Conservation (phyloP, 495 filamentous ascomycete genomes). For the Gamarada debralockiae region DNA sequence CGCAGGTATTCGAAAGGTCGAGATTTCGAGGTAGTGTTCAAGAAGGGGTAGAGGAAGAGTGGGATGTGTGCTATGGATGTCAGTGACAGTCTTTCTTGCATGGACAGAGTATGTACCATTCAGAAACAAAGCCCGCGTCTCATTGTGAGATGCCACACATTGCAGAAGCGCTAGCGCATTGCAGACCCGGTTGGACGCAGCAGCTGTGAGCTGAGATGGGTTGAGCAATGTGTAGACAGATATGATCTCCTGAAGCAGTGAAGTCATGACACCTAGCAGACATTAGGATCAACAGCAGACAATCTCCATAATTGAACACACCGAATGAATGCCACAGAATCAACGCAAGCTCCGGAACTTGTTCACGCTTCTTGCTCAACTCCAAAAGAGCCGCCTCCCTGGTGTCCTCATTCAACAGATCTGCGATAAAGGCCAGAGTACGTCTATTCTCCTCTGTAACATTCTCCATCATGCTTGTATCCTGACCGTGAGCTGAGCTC, state of each 20-base stretch:
- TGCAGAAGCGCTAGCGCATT: conserved; percentile 96
- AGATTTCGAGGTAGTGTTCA: conserved; percentile 98
- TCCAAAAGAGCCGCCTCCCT: conserved; percentile 91
- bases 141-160: conserved; percentile 96
- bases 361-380: conserved; percentile 97
- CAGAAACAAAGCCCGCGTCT: conserved; percentile 88
- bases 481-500: conserved; percentile 20
- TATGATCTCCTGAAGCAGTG: conserved; percentile 95
- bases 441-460: conserved; percentile 91
- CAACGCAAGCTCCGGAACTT: conserved; percentile 92
- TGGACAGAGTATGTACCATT: conserved; percentile 57
- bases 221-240: conserved; percentile 96
- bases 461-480: conserved; percentile 44
- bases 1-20: conserved; percentile 97
- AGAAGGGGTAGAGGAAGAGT: conserved; percentile 95
- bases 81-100: conserved; percentile 10
- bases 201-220: conserved; percentile 93
- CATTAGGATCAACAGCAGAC: conserved; percentile 15
- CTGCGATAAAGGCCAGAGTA: conserved; percentile 88
- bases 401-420: conserved; percentile 81
- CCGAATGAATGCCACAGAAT: conserved; percentile 99
- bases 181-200: conserved; percentile 95
- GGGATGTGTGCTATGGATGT: conserved; percentile 82
- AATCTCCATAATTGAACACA: conserved; percentile 39
- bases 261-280: conserved; percentile 89